phyloP scores from a whole-genome alignment of 208 protist species.

The Acanthamoeba royreba region DNA sequence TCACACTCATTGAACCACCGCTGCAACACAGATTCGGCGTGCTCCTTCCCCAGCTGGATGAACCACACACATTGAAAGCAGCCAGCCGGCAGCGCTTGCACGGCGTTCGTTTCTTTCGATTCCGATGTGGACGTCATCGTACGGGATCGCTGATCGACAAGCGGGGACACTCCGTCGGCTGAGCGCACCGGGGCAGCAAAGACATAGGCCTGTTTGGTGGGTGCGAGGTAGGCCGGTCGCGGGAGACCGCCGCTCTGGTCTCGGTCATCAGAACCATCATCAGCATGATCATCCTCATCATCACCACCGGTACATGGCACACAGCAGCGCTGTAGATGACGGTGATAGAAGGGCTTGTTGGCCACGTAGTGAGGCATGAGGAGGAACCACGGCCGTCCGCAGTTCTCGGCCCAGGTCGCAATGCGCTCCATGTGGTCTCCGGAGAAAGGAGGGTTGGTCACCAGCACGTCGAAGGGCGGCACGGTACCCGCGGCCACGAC shows the following conservation, averaged over 20 bases:
- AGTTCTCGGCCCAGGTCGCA: constrained; percentile 54
- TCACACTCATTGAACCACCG: background rate
- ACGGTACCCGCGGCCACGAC: constrained; percentile 67
- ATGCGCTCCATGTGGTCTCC: constrained; percentile 82
- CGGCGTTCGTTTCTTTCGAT: background rate
- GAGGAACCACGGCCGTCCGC: constrained; percentile 77
- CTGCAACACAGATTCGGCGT: background rate
- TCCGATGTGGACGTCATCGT: background rate
- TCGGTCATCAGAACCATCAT: too few species aligned
- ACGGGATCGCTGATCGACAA: background rate
- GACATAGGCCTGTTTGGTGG: background rate
- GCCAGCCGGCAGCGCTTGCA: background rate
- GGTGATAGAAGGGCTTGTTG: constrained; percentile 78
- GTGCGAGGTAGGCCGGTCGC: background rate
- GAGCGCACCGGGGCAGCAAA: background rate
- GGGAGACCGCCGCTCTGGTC: background rate
- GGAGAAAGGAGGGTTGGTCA: constrained; percentile 84
- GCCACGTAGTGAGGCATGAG: constrained; percentile 82
- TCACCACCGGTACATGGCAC: too few species aligned
- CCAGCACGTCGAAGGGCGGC: constrained; percentile 82
- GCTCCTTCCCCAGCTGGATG: background rate
- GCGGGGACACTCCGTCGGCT: background rate
- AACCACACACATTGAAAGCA: constrained; percentile 15
- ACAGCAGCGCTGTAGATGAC: background rate
- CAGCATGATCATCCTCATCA: too few species aligned